These are phyloP conservation scores for Epithele typhae DNA, from an alignment of 768 basidiomycete genomes.

Conservation along the genomic window DNA sequence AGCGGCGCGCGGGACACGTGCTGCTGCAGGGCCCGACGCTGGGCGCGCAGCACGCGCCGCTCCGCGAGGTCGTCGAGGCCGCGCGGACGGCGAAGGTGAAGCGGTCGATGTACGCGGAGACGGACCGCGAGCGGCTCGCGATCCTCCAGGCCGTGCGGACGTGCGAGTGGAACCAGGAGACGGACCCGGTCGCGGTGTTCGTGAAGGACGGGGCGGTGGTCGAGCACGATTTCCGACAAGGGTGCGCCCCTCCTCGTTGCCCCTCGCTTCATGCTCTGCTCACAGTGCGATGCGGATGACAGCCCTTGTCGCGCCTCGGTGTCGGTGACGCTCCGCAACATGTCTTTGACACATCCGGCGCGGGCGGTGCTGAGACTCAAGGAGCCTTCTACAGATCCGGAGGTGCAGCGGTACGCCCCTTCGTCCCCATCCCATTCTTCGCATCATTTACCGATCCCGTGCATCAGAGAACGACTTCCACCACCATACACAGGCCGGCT, in stretches of 20 bases:
- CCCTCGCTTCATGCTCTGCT: background rate
- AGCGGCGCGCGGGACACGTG: constrained; percentile 58
- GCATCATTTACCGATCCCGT: constrained; percentile 1
- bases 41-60: constrained; percentile 64
- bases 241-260: constrained; percentile 44
- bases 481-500: constrained; percentile 65
- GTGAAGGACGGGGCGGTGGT: constrained; percentile 40
- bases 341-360: constrained; percentile 60
- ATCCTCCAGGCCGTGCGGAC: constrained; percentile 62
- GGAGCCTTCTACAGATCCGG: background rate
- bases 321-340: constrained; percentile 60
- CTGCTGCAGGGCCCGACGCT: constrained; percentile 54
- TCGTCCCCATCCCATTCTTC: background rate
- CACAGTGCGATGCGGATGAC: background rate
- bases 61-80: constrained; percentile 57
- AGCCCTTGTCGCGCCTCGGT: constrained; percentile 57
- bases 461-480: constrained; percentile 38
- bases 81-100: constrained; percentile 62
- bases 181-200: constrained; percentile 62
- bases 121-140: constrained; percentile 64
- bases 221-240: constrained; percentile 61
- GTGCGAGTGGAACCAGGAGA: constrained; percentile 77
- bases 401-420: no score
- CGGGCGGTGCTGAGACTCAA: constrained; percentile 53
- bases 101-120: constrained; percentile 91